Conservation (phyloP, 2,329 filamentous ascomycete species). For the Leptographium wingfieldii region DNA sequence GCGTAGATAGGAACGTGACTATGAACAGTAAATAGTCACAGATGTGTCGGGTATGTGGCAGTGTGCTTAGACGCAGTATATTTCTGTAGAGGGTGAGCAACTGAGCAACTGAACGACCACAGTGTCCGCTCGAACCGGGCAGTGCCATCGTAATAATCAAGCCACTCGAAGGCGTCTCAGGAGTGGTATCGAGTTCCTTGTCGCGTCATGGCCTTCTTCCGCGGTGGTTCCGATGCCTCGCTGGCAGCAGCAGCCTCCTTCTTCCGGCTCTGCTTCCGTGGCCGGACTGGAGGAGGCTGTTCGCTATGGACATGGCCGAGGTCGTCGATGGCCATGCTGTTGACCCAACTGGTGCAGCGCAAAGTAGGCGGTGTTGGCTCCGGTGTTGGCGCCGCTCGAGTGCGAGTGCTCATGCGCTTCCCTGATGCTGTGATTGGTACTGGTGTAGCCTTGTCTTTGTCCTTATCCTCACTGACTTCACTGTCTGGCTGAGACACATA, state of each 20-base stretch:
- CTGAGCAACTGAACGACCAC: background rate
- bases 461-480: slow-evolving; percentile 23
- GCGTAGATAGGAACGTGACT: background rate
- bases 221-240: slow-evolving; percentile 13
- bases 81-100: background rate
- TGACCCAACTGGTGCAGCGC: slow-evolving; percentile 42
- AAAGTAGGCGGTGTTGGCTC: slow-evolving; percentile 31
- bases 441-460: slow-evolving; percentile 1
- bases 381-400: slow-evolving; percentile 24
- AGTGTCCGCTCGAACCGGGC: too few relatives aligned
- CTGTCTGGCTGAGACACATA: slow-evolving; percentile 48
- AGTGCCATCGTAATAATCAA: background rate
- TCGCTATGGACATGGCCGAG: slow-evolving; percentile 45
- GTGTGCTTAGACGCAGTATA: background rate
- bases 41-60: background rate
- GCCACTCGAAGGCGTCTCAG: background rate
- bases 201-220: slow-evolving; percentile 13
- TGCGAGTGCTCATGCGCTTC: slow-evolving; percentile 35
- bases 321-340: slow-evolving; percentile 43
- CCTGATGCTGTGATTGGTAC: background rate
- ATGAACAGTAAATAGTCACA: background rate
- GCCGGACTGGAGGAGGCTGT: slow-evolving; percentile 37
- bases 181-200: slow-evolving; percentile 11
- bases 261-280: slow-evolving; percentile 39
- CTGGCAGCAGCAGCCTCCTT: slow-evolving; percentile 21